A percentile compares a stretch with the other conserved stretches of the same genome.
Conservation (phyloP, 78 protist species). For the Carpediemonas membranifera region DNA sequence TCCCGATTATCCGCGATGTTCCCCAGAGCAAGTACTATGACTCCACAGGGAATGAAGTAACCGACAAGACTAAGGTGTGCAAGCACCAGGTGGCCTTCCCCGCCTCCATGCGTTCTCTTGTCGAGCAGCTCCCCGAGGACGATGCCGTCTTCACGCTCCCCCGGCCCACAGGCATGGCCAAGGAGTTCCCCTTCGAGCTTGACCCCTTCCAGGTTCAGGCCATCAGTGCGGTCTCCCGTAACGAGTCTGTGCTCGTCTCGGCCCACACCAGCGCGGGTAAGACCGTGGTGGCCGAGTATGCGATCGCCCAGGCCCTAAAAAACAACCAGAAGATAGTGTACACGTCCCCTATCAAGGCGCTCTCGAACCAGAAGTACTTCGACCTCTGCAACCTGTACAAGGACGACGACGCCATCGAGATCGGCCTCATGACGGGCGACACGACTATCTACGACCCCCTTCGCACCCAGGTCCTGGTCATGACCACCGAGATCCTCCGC, state of each 20-base stretch:
- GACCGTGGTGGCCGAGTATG: constrained; percentile 81
- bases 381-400: constrained; percentile 43
- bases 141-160: too few species aligned
- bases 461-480: constrained; percentile 50
- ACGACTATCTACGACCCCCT: not conserved
- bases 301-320: constrained; percentile 59
- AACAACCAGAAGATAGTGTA: constrained; percentile 50
- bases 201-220: constrained; percentile 39
- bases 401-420: constrained; percentile 20
- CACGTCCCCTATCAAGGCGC: constrained; percentile 81
- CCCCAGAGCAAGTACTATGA: too few species aligned
- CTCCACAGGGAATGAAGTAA: too few species aligned
- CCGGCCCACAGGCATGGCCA: too few species aligned
- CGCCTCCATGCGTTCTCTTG: too few species aligned
- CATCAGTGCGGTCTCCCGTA: constrained; percentile 3
- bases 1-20: too few species aligned
- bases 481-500: constrained; percentile 78
- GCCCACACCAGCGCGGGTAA: too few species aligned
- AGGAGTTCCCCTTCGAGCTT: constrained; percentile 20
- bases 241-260: constrained; percentile 71
- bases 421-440: not conserved
- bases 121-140: too few species aligned
- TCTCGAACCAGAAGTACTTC: constrained; percentile 68
- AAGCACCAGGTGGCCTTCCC: too few species aligned
- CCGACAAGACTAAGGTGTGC: too few species aligned